Conservation (phyloP, 2,329 filamentous ascomycete genomes). For the Endocalyx cinctus region DNA sequence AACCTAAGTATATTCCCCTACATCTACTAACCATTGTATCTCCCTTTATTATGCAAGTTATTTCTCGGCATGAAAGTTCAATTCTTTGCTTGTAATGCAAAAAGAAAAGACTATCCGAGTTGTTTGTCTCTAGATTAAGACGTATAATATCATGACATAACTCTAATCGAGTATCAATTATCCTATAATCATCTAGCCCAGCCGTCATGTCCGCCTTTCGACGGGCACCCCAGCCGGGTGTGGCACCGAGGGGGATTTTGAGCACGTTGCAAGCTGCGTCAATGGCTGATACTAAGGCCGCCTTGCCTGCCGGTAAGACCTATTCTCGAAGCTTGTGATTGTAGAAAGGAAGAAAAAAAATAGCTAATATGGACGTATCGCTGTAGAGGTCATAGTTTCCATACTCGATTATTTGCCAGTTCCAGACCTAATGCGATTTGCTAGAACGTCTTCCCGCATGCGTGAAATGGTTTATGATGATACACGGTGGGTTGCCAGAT, state of each 20-base stretch:
- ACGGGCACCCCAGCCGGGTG: conserved; percentile 28
- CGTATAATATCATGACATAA: too few relatives aligned
- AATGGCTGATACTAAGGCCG: conserved; percentile 73
- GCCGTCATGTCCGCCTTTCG: conserved; percentile 36
- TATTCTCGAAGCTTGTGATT: neutral
- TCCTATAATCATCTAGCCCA: too few relatives aligned
- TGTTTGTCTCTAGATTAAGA: too few relatives aligned
- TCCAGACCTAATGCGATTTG: conserved; percentile 78
- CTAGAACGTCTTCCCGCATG: conserved; percentile 77
- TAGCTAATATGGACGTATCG: conserved; percentile 7
- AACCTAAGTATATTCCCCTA: too few relatives aligned
- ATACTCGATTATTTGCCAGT: conserved; percentile 89
- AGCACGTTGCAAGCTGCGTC: conserved; percentile 74
- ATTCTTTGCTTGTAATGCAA: too few relatives aligned
- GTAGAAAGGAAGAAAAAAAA: too few relatives aligned
- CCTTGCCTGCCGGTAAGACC: conserved; percentile 71
- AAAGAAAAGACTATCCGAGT: too few relatives aligned
- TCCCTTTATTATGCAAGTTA: too few relatives aligned
- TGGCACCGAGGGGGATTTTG: conserved; percentile 53
- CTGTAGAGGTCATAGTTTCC: conserved; percentile 73
- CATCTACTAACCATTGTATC: too few relatives aligned
- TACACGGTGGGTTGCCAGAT: conserved; percentile 82
- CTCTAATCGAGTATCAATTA: too few relatives aligned
- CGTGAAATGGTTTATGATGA: conserved; percentile 99
- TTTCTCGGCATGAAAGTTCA: too few relatives aligned